Base-by-base conservation (phyloP, 2,329 filamentous ascomycete genomes). In the Clonostachys solani region DNA sequence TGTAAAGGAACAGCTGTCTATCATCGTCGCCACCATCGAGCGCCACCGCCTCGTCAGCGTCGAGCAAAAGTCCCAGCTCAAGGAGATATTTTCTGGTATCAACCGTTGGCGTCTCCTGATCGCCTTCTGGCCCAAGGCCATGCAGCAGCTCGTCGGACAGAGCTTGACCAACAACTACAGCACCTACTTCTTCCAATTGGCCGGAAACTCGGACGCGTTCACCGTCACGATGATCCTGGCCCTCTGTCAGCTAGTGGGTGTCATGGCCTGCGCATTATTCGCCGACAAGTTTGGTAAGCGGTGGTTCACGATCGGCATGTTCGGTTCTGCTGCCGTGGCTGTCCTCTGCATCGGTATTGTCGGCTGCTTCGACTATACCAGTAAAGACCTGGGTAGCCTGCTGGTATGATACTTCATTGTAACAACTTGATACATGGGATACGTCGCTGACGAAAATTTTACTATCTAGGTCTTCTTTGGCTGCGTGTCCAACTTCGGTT, bases 81-180 rank as follows among this genome's bases (percentile, higher is more conserved):
- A 18, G 36, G 42, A 48, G 33, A 48, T 48, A 15, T 48, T 48
- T 37, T 6, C 12, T 15, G 46, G 46, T 13, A 33, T 45, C 16
- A 45, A 48, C 16, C 46, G 45, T 33, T 48, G 43, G 43, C 36
- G 46, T 16, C 46, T 48, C 7, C 29, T 48, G 12, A 48, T 48
- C 35, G 34, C 33, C 23, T 48, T 48, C n/a, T 48, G 46, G 46
- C 46, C 46, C 43, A 48, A 48, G 43, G 46, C 42, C 1, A 48
- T 48, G 46, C 46, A 48, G 29, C 46, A 48, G 13, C 43, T 48
- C 3, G 18, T 38, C 16, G 46, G 46, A 33, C 43, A 48, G 36
- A 48, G 46, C 18, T 34, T 48, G 12, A 48, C 46, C 12, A 48
- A 48, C 35, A 48, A 48, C 43, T 48, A 48, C 17, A 43, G 42